Evolutionary conservation across 148 eudicot genomes (phyloP).

Genomic region (Diospyros lotus): DNA sequence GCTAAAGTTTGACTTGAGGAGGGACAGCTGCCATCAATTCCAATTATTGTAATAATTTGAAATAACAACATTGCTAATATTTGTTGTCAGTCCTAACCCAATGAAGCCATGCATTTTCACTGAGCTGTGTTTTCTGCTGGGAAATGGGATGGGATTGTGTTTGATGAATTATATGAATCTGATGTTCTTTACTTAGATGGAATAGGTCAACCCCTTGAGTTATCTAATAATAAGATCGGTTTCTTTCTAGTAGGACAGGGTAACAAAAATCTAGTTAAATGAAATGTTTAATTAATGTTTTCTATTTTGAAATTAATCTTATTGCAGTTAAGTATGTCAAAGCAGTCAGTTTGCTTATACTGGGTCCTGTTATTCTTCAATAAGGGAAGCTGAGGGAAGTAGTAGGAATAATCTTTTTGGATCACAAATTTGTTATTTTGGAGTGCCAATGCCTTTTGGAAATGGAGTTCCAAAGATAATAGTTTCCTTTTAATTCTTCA

Average conservation of each 20-base stretch:
- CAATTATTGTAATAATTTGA: background rate
- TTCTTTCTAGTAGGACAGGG: background rate
- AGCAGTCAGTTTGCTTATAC: background rate
- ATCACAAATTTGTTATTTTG: background rate
- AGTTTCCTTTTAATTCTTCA: too few relatives aligned
- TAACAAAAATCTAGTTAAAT: background rate
- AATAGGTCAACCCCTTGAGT: background rate
- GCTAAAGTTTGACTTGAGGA: background rate
- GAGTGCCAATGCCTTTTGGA: too few relatives aligned
- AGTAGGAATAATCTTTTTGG: background rate
- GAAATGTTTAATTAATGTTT: background rate
- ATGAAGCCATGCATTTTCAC: background rate
- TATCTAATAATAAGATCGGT: background rate
- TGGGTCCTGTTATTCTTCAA: background rate
- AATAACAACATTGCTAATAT: background rate
- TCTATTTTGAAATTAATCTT: background rate
- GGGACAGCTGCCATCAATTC: background rate
- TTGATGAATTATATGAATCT: background rate
- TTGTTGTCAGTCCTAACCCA: background rate
- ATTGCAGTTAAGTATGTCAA: background rate
- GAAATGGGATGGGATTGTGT: background rate
- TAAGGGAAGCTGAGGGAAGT: background rate
- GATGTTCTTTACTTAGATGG: background rate
- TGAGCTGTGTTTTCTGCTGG: background rate
- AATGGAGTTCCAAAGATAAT: too few relatives aligned